phyloP scores from a whole-genome alignment of 2,329 filamentous ascomycete genomes.

The Esteya vermicola region DNA sequence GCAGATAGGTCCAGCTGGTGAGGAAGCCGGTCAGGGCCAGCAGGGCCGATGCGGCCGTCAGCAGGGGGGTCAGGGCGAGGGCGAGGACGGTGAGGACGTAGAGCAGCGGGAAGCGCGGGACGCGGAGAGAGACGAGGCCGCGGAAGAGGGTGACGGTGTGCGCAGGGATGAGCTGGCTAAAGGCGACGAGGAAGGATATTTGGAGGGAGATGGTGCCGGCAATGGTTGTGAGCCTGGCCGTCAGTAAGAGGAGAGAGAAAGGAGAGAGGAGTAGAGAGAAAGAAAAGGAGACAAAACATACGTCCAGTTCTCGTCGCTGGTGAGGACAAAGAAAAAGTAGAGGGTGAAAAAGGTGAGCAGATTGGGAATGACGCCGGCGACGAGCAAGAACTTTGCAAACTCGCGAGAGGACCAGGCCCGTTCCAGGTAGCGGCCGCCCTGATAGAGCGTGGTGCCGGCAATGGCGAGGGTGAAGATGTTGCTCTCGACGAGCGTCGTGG shows the following conservation, averaged over 20 bases:
- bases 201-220: constrained; percentile 82
- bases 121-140: constrained; percentile 75
- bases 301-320: constrained; percentile 53
- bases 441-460: constrained; percentile 66
- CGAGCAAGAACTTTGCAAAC: constrained; percentile 76
- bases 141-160: constrained; percentile 93
- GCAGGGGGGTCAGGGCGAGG: constrained; percentile 40
- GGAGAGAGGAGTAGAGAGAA: constrained; percentile 3
- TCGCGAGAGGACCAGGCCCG: constrained; percentile 87
- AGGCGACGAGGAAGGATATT: constrained; percentile 86
- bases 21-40: constrained; percentile 71
- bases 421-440: constrained; percentile 90
- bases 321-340: constrained; percentile 52
- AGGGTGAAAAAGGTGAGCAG: constrained; percentile 58
- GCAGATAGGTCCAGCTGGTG: constrained; percentile 86
- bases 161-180: constrained; percentile 93
- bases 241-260: not conserved
- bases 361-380: constrained; percentile 71
- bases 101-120: constrained; percentile 57
- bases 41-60: constrained; percentile 61
- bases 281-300: constrained; percentile 19
- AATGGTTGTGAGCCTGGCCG: constrained; percentile 57
- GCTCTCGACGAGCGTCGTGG: constrained; percentile 78
- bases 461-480: constrained; percentile 78
- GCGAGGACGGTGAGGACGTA: constrained; percentile 62